Conservation (phyloP, 257 asterid genomes). For the Paraleonurus japonicus region DNA sequence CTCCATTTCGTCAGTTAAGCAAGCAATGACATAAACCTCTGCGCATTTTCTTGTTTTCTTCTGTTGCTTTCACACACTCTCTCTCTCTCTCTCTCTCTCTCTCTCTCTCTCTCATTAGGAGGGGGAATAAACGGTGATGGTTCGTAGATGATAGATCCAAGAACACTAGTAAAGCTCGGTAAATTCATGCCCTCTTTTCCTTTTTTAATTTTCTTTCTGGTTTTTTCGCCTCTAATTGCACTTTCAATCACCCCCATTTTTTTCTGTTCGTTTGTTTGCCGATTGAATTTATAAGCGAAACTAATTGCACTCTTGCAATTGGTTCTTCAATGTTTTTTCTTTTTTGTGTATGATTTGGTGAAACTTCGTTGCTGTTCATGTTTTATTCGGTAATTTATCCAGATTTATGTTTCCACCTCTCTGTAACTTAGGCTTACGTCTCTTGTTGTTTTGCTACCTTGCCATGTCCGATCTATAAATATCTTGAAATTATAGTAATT, state of each 20-base stretch:
- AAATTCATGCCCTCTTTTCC: background rate
- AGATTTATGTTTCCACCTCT: background rate
- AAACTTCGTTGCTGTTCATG: background rate
- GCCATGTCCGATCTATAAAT: background rate
- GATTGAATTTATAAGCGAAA: background rate
- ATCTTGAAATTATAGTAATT: background rate
- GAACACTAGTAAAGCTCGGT: background rate
- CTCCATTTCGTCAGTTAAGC: background rate
- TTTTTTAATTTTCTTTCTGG: background rate
- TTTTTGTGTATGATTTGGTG: background rate
- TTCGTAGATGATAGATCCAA: conserved; percentile 8
- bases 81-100: background rate
- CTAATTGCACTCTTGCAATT: background rate
- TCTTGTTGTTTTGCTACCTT: background rate
- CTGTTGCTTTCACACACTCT: background rate
- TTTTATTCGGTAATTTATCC: background rate
- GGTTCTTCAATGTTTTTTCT: background rate
- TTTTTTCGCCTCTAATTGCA: too few species aligned
- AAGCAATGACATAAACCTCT: conserved; percentile 6
- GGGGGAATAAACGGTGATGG: conserved; percentile 10
- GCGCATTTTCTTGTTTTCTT: conserved; percentile 9
- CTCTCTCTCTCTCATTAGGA: background rate
- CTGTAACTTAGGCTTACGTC: background rate
- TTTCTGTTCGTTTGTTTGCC: background rate
- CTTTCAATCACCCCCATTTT: background rate